These are phyloP conservation scores for Fusarium illudens DNA, from an alignment of 2,329 filamentous ascomycete genomes.

Conservation along the genomic window DNA sequence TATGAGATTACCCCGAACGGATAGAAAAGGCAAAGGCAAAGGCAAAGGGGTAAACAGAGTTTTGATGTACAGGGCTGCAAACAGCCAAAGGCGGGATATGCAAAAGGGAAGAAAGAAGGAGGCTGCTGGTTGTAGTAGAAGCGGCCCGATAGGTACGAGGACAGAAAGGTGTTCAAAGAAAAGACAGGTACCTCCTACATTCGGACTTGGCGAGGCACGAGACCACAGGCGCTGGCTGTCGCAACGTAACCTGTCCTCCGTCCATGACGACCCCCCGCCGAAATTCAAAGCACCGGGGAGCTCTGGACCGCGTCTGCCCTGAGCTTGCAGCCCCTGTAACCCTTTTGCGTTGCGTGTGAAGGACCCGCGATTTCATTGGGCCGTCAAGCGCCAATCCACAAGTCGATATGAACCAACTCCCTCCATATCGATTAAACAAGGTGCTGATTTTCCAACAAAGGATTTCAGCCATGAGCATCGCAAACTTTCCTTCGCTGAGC, in stretches of 20 bases:
- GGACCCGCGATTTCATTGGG: slow-evolving; percentile 1
- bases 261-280: slow-evolving; percentile 23
- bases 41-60: not conserved
- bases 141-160: not conserved
- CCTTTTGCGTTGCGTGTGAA: not conserved
- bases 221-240: slow-evolving; percentile 21
- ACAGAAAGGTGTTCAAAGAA: not conserved
- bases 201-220: slow-evolving; percentile 33
- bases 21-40: not conserved
- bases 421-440: not conserved
- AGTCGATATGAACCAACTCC: slow-evolving; percentile 7
- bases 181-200: slow-evolving; percentile 1
- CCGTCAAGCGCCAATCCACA: not conserved
- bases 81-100: not conserved
- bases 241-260: not conserved
- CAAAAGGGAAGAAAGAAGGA: no score
- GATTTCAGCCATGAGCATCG: slow-evolving; percentile 51
- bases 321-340: not conserved
- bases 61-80: slow-evolving; percentile 25
- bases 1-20: not conserved
- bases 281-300: slow-evolving; percentile 6
- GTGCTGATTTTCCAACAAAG: not conserved
- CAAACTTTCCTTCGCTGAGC: slow-evolving; percentile 68
- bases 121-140: no score
- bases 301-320: not conserved